Base-by-base conservation (phyloP, 2,329 filamentous ascomycete species). In the Paraphaeosphaeria minitans region DNA sequence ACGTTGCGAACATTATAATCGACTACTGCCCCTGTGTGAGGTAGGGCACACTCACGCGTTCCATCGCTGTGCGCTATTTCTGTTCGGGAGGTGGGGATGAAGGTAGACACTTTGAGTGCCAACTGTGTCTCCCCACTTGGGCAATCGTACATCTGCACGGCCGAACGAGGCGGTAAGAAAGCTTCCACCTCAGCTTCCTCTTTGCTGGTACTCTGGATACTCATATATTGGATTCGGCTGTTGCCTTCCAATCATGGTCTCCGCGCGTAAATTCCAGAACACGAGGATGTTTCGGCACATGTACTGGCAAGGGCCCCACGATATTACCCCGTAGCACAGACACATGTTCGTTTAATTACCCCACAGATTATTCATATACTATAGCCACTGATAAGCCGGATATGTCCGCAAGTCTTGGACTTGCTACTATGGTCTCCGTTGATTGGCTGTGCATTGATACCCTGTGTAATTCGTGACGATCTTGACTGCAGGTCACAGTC, bases 241-340 rank as follows among this genome's bases (percentile, higher is more conserved):
- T 53, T 45, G 27, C 22, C 51, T 53, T 53, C 51, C 51, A 53
- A 53, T 53, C 51, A 53, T 35, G 51, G 41, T n/a, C 19, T 42
- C 50, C 16, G 37, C 50, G 50, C 50, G 51, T 46, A 53, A 53
- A 53, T 46, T 53, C 51, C 51, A 53, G 51, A 53, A 53, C 50
- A 53, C 39, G 51, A 53, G 51, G 41, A 46, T 53, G 41, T 46
- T 53, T 53, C 51, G 51, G 51, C 51, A 53, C 51, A 53, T 53
- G 35, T 45, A 45, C 29, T 45, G 39, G 46, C 50, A 35, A 35
- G 51, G 51, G 41, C 51, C 31, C 51, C 41, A 53, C 51, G 51
- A 53, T 53, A 53, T 53, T 53, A 45, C 41, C 50, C 51, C 21
- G 39, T 45, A 35, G 24, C 51, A 53, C 51, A 45, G 31, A 53